These are phyloP conservation scores for Forsythia suspensa DNA, from an alignment of 257 asterid genomes.

Conservation along the genomic window DNA sequence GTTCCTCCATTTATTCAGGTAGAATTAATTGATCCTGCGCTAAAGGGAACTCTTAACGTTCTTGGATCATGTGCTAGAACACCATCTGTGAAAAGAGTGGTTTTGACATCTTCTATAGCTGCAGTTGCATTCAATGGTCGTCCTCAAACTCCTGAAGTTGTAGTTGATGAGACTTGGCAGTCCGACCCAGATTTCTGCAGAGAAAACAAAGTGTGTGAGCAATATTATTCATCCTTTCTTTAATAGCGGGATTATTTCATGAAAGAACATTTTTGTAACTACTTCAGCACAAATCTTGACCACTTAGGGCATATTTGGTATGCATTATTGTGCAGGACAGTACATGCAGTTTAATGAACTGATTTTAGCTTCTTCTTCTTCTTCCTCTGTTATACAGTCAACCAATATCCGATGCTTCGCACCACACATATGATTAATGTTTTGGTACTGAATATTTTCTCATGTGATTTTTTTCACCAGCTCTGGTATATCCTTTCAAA, in stretches of 20 bases:
- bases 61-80: slow-evolving; percentile 56
- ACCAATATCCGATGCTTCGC: neutral
- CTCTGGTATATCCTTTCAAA: slow-evolving; percentile 61
- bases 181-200: slow-evolving; percentile 53
- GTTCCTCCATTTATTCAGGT: slow-evolving; percentile 33
- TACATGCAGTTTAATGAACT: neutral
- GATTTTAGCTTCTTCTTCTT: neutral
- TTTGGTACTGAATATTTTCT: neutral
- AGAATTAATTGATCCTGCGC: slow-evolving; percentile 67
- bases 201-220: slow-evolving; percentile 20
- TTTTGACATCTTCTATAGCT: slow-evolving; percentile 67
- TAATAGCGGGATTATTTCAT: neutral
- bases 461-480: slow-evolving; percentile 23
- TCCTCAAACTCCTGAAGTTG: slow-evolving; percentile 62
- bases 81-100: slow-evolving; percentile 55
- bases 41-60: slow-evolving; percentile 74
- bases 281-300: neutral
- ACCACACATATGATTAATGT: neutral
- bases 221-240: neutral
- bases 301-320: neutral
- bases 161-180: slow-evolving; percentile 81
- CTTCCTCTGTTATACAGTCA: neutral
- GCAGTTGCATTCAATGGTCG: slow-evolving; percentile 49
- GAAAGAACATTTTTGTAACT: neutral
- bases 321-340: too few relatives aligned